phyloP scores from a whole-genome alignment of 73 alveolate species.

The Paramecium pentaurelia region DNA sequence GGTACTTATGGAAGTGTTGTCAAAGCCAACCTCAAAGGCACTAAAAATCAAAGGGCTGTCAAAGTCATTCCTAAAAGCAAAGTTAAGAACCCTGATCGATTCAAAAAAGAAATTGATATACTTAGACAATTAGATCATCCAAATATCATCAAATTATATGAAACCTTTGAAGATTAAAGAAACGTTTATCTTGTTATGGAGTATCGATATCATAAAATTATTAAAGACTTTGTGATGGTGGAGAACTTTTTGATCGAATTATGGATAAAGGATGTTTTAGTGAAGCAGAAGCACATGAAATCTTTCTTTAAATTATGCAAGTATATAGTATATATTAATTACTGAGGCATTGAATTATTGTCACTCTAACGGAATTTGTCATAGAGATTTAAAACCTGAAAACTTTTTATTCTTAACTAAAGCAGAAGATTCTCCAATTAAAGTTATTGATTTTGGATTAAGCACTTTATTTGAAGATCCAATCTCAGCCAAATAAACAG shows the following conservation, averaged over 20 bases:
- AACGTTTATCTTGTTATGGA: constrained; percentile 77
- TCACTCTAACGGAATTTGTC: constrained; percentile 74
- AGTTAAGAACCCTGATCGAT: constrained; percentile 71
- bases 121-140: constrained; percentile 76
- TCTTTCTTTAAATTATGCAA: constrained; percentile 67
- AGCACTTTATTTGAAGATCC: constrained; percentile 70
- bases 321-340: background rate
- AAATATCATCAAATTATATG: constrained; percentile 71
- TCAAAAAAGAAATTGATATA: constrained; percentile 67
- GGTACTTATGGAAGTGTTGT: constrained; percentile 93
- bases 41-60: constrained; percentile 79
- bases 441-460: constrained; percentile 71
- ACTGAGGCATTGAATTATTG: constrained; percentile 67
- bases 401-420: constrained; percentile 65
- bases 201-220: background rate
- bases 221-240: constrained; percentile 70
- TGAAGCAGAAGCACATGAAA: constrained; percentile 70
- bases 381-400: constrained; percentile 81
- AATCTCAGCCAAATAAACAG: background rate
- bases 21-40: constrained; percentile 73
- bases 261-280: constrained; percentile 62
- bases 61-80: constrained; percentile 76
- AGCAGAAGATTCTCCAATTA: constrained; percentile 59
- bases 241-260: constrained; percentile 73
- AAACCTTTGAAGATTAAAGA: constrained; percentile 71